Conservation (phyloP, 768 basidiomycete genomes). For the Tricholoma sp. region DNA sequence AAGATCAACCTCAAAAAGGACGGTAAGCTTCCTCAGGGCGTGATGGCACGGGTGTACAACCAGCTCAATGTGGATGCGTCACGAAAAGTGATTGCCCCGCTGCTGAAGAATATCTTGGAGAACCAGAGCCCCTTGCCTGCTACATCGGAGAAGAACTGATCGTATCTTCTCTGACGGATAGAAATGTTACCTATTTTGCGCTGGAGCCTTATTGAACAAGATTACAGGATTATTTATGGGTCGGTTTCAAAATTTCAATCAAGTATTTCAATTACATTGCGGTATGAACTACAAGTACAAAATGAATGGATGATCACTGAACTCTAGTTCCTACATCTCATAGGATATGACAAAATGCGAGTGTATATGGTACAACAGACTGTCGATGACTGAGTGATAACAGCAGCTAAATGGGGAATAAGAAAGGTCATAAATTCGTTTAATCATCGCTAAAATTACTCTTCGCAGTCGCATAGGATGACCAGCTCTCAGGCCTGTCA, state of each 20-base stretch:
- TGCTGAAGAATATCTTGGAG: slow-evolving; percentile 59
- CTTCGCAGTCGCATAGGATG: slow-evolving; percentile 32
- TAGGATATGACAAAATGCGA: neutral
- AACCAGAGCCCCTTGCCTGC: neutral
- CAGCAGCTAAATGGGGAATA: neutral
- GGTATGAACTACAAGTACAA: neutral
- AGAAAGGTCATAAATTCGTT: neutral
- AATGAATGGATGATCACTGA: neutral
- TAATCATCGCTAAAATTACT: slow-evolving; percentile 22
- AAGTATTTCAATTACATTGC: neutral
- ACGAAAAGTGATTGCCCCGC: slow-evolving; percentile 63
- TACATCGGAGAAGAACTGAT: neutral
- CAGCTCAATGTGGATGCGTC: slow-evolving; percentile 62
- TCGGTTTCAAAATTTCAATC: no score
- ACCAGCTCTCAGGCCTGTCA: slow-evolving; percentile 25
- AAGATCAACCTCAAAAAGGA: slow-evolving; percentile 31
- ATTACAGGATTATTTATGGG: neutral
- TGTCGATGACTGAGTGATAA: neutral
- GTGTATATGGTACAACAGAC: neutral
- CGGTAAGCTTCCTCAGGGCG: slow-evolving; percentile 25
- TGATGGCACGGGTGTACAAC: slow-evolving; percentile 50
- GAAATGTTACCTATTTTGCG: neutral
- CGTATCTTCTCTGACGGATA: neutral
- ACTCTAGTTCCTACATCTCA: neutral
- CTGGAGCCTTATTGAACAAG: neutral